Percentiles rank a stretch among this genome's conserved stretches.
Evolutionary conservation across 768 basidiomycete species (phyloP).

Genomic region (Psilocybe cyanescens): DNA sequence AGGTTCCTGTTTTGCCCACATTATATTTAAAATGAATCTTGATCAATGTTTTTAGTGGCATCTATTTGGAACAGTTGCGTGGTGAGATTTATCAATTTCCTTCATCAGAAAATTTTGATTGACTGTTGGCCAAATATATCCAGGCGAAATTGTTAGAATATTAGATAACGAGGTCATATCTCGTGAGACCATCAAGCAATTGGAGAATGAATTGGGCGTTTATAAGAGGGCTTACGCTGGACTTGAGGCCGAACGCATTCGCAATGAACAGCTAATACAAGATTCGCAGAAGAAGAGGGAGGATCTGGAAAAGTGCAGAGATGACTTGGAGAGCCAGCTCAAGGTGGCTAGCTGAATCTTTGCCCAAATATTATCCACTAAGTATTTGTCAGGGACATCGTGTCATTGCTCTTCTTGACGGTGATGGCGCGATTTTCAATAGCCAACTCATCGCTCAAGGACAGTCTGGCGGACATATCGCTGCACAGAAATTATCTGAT

Average conservation of each 20-base stretch:
- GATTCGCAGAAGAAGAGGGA: slow-evolving; percentile 42
- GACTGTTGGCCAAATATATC: not conserved
- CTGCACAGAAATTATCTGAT: slow-evolving; percentile 52
- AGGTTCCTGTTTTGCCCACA: not conserved
- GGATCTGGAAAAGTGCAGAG: slow-evolving; percentile 40
- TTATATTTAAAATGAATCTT: not conserved
- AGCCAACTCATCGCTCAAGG: slow-evolving; percentile 56
- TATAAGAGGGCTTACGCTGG: slow-evolving; percentile 46
- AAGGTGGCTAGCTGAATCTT: slow-evolving; percentile 30
- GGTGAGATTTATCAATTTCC: slow-evolving; percentile 25
- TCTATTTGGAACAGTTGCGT: slow-evolving; percentile 40
- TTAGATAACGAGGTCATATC: slow-evolving; percentile 33
- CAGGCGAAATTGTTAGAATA: slow-evolving; percentile 44
- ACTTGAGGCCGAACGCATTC: slow-evolving; percentile 37
- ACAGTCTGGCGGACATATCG: slow-evolving; percentile 58
- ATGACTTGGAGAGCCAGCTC: slow-evolving; percentile 42
- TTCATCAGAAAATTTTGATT: not conserved
- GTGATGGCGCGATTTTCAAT: slow-evolving; percentile 67
- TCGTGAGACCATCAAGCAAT: slow-evolving; percentile 35
- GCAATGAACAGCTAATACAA: slow-evolving; percentile 35
- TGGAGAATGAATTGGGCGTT: slow-evolving; percentile 44
- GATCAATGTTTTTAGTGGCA: slow-evolving; percentile 18
- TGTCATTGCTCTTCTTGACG: slow-evolving; percentile 61
- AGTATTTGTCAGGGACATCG: slow-evolving; percentile 40
- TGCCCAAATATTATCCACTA: not conserved